A percentile compares a stretch with the other conserved stretches of the same genome.
phyloP scores from a whole-genome alignment of 768 basidiomycete species.

The Pulveroboletus sp. region DNA sequence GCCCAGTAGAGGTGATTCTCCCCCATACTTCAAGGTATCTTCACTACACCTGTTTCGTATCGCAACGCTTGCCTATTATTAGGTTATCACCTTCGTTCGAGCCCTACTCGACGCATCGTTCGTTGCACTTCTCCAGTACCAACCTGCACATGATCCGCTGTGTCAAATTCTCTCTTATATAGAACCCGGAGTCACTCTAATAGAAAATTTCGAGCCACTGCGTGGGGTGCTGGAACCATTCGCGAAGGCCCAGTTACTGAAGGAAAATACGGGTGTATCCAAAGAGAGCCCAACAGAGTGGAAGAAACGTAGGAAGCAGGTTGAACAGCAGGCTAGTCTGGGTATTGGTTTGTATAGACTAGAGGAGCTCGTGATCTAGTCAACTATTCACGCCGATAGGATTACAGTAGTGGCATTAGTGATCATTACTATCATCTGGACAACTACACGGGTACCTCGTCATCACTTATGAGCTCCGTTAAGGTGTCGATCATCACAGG shows the following conservation, averaged over 20 bases:
- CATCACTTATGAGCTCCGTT: constrained; percentile 18
- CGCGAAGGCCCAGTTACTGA: constrained; percentile 47
- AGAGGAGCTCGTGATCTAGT: constrained; percentile 60
- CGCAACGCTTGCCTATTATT: constrained; percentile 33
- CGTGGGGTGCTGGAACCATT: constrained; percentile 63
- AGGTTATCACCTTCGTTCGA: constrained; percentile 62
- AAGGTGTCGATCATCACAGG: constrained; percentile 28
- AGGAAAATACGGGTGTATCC: constrained; percentile 34
- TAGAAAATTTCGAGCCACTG: constrained; percentile 49
- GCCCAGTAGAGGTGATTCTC: constrained; percentile 12
- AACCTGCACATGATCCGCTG: constrained; percentile 53
- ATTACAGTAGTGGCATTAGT: neutral
- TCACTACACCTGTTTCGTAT: constrained; percentile 29
- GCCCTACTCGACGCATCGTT: constrained; percentile 69
- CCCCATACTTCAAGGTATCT: constrained; percentile 36
- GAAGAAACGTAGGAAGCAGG: constrained; percentile 49
- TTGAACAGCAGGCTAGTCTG: constrained; percentile 47
- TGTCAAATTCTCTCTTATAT: constrained; percentile 46
- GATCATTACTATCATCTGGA: neutral
- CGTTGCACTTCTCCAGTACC: constrained; percentile 59
- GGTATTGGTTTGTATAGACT: constrained; percentile 65
- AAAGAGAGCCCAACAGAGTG: constrained; percentile 40
- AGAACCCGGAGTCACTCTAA: constrained; percentile 49
- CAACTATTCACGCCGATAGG: too few species aligned
- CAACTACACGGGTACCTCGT: too few species aligned